These are phyloP conservation scores for Coniochaeta sp. DNA, from an alignment of 2,329 filamentous ascomycete genomes.

Conservation along the genomic window DNA sequence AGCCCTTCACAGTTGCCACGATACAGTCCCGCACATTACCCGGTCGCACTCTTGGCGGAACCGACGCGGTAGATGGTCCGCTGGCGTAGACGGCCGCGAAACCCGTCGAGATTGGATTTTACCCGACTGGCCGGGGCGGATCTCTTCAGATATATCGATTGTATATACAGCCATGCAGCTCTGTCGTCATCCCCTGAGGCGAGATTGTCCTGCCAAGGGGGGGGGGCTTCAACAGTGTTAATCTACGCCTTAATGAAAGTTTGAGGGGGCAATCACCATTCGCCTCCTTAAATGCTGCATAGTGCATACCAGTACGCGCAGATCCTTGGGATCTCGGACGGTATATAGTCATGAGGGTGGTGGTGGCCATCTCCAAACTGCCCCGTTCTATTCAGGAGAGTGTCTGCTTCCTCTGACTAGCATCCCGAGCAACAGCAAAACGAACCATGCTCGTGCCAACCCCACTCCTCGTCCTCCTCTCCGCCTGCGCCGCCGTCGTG, in stretches of 20 bases:
- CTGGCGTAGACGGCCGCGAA: neutral
- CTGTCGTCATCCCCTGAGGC: neutral
- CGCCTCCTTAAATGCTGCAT: neutral
- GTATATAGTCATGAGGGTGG: neutral
- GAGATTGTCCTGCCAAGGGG: neutral
- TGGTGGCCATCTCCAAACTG: neutral
- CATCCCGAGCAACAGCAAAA: too few relatives aligned
- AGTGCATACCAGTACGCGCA: too few relatives aligned
- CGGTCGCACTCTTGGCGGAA: neutral
- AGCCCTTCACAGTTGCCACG: neutral
- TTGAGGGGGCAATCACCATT: neutral
- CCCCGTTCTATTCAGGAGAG: too few relatives aligned
- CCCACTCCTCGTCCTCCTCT: neutral
- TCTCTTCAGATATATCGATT: neutral
- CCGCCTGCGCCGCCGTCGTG: neutral
- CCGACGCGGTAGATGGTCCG: neutral
- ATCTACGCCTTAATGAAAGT: neutral
- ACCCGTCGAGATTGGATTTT: neutral
- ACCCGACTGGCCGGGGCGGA: neutral
- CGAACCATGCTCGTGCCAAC: neutral
- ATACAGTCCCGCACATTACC: neutral
- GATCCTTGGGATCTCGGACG: neutral
- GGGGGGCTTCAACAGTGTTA: neutral
- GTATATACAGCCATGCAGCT: neutral
- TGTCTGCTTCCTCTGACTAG: too few relatives aligned